Base-by-base conservation (phyloP, 345 rosid genomes). In the Melaleuca quinquenervia region DNA sequence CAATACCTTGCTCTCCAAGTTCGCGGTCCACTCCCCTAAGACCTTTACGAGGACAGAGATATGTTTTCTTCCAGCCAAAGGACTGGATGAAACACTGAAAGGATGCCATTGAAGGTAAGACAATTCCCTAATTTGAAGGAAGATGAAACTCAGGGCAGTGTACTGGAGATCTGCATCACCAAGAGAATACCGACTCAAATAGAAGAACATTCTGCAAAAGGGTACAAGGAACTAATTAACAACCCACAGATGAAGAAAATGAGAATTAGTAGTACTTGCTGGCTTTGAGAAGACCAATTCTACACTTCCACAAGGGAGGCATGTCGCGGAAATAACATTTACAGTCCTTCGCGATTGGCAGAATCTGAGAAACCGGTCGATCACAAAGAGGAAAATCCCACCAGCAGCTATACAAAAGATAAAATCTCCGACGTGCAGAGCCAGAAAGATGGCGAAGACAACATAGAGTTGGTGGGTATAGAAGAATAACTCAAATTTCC, bases 71-170 rank as follows among this genome's bases (percentile, higher is more conserved):
- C 98, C 96, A 82, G 94, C 98, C 78, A 93, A 87, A 86, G 98
- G 98, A 86, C 99, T 96, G 21, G 98, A 96, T 55, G 99, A 95
- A 82, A 97, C 97, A 86, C 99, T 96, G 87, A 97, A 97, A 84
- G 98, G 98, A 91, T 97, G 98, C 98, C 99, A 97, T 80, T 96
- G 99, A 89, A 95, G 90, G 96, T 96, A 95, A 45, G 99, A 97
- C 54, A 97, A 56, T 88, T 94, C 96, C 87, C 94, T 90, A 70
- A 96, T 90, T 93, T 95, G 99, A 87, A 97, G 93, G 92, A 97
- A 97, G 75, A 97, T 83, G 76, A 97, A 95, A 86, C 98, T 95
- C 82, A 97, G 93, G n/a, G 99, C 96, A 84, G 95, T 97, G 90
- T 97, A 97, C 41, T 88, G 85, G 88, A 97, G 87, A 91, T 89